Conservation (phyloP, 2,329 filamentous ascomycete species). For the Cercospora sp. region DNA sequence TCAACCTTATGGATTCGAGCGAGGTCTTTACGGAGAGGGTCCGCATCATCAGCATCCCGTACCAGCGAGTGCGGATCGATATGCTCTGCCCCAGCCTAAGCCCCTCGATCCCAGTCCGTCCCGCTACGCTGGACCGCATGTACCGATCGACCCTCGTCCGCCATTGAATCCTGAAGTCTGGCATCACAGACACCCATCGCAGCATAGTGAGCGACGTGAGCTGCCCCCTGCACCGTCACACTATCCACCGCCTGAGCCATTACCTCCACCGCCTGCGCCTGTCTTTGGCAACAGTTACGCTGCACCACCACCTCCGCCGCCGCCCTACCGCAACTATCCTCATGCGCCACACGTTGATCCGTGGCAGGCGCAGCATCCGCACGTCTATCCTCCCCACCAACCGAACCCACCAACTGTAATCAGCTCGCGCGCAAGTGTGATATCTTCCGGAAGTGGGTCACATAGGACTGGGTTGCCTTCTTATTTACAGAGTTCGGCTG, state of each 20-base stretch:
- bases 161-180: conserved; percentile 23
- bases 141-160: conserved; percentile 19
- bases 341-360: conserved; percentile 14
- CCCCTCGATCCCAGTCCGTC: conserved; percentile 8
- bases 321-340: conserved; percentile 15
- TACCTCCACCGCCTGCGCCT: conserved; percentile 20
- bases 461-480: conserved; percentile 27
- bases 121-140: conserved; percentile 15
- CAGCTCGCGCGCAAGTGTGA: conserved; percentile 29
- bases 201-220: conserved; percentile 1
- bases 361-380: conserved; percentile 7
- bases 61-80: conserved; percentile 10
- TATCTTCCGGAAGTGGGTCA: conserved; percentile 43
- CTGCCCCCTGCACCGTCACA: background rate
- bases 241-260: conserved; percentile 6
- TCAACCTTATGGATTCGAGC: conserved; percentile 22
- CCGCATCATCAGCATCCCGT: background rate
- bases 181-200: conserved; percentile 5
- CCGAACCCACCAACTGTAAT: conserved; percentile 17
- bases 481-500: background rate
- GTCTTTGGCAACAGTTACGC: conserved; percentile 20
- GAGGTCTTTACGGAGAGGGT: conserved; percentile 19
- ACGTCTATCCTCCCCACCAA: conserved; percentile 17
- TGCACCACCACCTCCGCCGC: conserved; percentile 21
- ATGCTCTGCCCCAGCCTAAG: conserved; percentile 11